Conservation (phyloP, 202 grass and related monocot species). For the Digitaria exilis region DNA sequence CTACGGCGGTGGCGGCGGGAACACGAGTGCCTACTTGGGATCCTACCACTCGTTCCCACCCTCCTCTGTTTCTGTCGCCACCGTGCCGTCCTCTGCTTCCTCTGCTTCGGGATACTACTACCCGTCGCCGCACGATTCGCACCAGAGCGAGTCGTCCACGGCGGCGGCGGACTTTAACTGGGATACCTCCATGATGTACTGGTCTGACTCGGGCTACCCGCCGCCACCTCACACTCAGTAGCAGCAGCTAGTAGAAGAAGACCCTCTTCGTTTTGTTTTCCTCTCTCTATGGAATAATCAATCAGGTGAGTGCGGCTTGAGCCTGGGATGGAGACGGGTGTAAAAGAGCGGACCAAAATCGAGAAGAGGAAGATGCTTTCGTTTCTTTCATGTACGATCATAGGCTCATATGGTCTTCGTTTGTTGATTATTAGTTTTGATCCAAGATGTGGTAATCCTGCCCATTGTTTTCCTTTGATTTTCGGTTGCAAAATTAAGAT, state of each 20-base stretch:
- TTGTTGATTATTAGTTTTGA: conserved; percentile 46
- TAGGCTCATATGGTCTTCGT: conserved; percentile 13
- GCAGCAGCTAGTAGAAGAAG: not conserved
- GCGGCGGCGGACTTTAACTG: conserved; percentile 43
- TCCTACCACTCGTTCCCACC: conserved; percentile 54
- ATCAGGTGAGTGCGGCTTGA: conserved; percentile 5
- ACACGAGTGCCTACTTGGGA: conserved; percentile 24
- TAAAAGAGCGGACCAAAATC: not conserved
- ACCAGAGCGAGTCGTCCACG: conserved; percentile 27
- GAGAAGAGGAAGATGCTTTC: not conserved
- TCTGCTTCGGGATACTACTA: conserved; percentile 46
- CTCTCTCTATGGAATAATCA: conserved; percentile 26
- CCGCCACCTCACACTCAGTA: conserved; percentile 61
- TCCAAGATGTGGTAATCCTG: not conserved
- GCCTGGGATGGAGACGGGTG: conserved; percentile 11
- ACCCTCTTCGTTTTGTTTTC: not conserved
- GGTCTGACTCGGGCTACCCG: conserved; percentile 55
- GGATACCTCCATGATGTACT: conserved; percentile 46
- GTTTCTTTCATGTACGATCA: not conserved
- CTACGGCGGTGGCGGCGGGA: not conserved
- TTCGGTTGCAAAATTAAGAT: not conserved
- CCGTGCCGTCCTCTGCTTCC: conserved; percentile 46
- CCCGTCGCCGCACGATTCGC: conserved; percentile 35
- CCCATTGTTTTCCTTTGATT: not conserved
- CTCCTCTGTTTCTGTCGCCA: conserved; percentile 55